Evolutionary conservation across 371 early-diverging fungal species (phyloP).

Genomic region (Coemansia sp.): DNA sequence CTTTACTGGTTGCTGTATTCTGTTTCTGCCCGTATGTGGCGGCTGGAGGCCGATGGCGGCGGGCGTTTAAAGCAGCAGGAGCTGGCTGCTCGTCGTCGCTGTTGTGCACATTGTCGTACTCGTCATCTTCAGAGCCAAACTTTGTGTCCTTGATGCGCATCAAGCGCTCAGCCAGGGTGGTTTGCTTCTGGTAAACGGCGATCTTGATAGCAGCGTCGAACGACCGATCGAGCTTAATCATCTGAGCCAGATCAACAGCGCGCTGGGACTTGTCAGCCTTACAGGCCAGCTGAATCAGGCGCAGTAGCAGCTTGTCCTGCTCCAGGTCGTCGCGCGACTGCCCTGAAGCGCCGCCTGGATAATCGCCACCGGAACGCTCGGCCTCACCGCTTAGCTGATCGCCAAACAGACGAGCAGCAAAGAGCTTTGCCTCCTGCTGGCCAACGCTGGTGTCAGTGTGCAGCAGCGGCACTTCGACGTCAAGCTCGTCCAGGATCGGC

Average conservation of each 20-base stretch:
- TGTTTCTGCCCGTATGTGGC: not conserved
- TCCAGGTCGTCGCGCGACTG: conserved; percentile 60
- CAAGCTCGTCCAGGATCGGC: conserved; percentile 72
- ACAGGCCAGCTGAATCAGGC: conserved; percentile 79
- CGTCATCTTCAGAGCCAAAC: conserved; percentile 43
- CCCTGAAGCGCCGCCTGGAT: conserved; percentile 55
- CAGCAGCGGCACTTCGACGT: conserved; percentile 68
- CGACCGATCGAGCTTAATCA: conserved; percentile 59
- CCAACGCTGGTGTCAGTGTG: conserved; percentile 56
- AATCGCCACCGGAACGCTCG: conserved; percentile 52
- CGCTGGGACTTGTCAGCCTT: conserved; percentile 67
- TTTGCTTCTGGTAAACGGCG: conserved; percentile 64
- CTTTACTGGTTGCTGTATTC: not conserved
- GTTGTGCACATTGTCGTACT: not conserved
- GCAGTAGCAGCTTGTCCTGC: conserved; percentile 75
- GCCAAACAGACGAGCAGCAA: conserved; percentile 24
- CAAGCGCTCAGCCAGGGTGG: conserved; percentile 75
- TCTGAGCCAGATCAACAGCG: conserved; percentile 70
- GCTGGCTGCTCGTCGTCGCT: not conserved
- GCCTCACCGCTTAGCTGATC: conserved; percentile 40
- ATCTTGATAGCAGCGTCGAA: conserved; percentile 80
- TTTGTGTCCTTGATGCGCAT: conserved; percentile 69
- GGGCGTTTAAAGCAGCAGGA: not conserved
- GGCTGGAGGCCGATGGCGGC: conserved; percentile 4
- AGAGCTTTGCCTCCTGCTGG: conserved; percentile 62